Conservation (phyloP, 1,284 basidiomycete genomes). For the Schizophyllum commune region DNA sequence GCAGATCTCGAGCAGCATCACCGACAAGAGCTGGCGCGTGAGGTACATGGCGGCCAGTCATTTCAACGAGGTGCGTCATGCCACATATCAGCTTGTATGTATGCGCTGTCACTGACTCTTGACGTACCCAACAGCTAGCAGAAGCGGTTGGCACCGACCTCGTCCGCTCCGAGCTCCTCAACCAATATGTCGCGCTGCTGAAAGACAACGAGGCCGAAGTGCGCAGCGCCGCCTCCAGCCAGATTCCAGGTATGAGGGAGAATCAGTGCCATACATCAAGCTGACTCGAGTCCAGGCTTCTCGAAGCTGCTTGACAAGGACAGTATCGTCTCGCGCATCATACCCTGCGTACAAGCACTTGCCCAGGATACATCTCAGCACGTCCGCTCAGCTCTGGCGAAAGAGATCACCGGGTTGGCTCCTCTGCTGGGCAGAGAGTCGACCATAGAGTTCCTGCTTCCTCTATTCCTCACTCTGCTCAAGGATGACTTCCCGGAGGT, state of each 20-base stretch:
- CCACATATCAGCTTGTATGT: background rate
- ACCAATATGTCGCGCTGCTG: constrained; percentile 88
- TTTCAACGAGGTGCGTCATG: constrained; percentile 77
- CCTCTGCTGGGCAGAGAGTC: constrained; percentile 92
- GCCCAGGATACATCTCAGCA: constrained; percentile 94
- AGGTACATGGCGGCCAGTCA: constrained; percentile 99
- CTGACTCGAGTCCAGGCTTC: constrained; percentile 59
- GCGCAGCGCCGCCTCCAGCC: constrained; percentile 90
- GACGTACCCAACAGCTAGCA: constrained; percentile 84
- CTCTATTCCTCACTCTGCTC: constrained; percentile 91
- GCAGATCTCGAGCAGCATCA: constrained; percentile 81
- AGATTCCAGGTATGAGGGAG: constrained; percentile 80
- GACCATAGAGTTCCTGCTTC: constrained; percentile 95
- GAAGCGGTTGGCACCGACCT: constrained; percentile 88
- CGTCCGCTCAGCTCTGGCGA: constrained; percentile 93
- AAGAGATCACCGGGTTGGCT: constrained; percentile 96
- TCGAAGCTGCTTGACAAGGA: constrained; percentile 93
- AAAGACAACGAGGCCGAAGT: constrained; percentile 99
- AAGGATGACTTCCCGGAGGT: constrained; percentile 99
- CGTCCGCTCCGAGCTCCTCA: constrained; percentile 90
- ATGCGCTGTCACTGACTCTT: background rate
- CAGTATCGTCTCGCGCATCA: constrained; percentile 86
- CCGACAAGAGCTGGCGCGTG: constrained; percentile 98
- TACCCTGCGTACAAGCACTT: constrained; percentile 96
- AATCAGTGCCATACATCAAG: constrained; percentile 7